Percentiles rank a stretch among this genome's conserved stretches.
Evolutionary conservation across 305 asterid species (phyloP).

Genomic region (Fraxinus velutina): DNA sequence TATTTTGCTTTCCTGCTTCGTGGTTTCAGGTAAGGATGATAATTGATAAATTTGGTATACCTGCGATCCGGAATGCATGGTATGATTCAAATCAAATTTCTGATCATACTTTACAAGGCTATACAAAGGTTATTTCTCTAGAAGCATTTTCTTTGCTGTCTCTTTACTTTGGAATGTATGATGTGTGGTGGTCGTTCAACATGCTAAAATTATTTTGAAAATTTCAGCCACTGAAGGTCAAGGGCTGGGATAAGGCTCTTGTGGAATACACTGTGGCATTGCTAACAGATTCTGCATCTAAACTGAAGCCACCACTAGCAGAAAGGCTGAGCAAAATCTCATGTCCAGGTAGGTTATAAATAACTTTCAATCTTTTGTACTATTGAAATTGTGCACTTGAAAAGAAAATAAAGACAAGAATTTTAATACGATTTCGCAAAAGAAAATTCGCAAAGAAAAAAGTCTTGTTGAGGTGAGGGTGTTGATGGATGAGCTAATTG

Average conservation of each 20-base stretch:
- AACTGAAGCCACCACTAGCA: constrained; percentile 47
- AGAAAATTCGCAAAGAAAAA: not conserved
- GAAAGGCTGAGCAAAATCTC: constrained; percentile 64
- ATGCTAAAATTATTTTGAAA: constrained; percentile 3
- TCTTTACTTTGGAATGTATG: not conserved
- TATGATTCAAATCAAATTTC: constrained; percentile 72
- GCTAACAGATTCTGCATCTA: constrained; percentile 64
- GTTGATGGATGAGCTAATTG: not conserved
- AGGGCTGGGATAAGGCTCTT: constrained; percentile 93
- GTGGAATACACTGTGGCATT: constrained; percentile 69
- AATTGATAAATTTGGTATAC: constrained; percentile 63
- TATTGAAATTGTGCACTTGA: not conserved
- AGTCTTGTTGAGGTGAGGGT: constrained; percentile 4
- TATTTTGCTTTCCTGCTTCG: not conserved
- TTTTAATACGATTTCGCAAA: not conserved
- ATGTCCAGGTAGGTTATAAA: constrained; percentile 87
- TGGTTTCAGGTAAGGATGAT: constrained; percentile 68
- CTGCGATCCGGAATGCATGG: constrained; percentile 72
- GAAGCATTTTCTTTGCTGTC: not conserved
- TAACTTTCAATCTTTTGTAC: constrained; percentile 5
- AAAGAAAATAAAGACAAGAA: not conserved
- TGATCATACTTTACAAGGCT: constrained; percentile 71
- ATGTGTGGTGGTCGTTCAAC: not conserved
- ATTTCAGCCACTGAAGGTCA: constrained; percentile 74
- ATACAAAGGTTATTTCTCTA: constrained; percentile 63